Base-by-base conservation (phyloP, 768 basidiomycete species). In the Phaeotremella skinneri region DNA sequence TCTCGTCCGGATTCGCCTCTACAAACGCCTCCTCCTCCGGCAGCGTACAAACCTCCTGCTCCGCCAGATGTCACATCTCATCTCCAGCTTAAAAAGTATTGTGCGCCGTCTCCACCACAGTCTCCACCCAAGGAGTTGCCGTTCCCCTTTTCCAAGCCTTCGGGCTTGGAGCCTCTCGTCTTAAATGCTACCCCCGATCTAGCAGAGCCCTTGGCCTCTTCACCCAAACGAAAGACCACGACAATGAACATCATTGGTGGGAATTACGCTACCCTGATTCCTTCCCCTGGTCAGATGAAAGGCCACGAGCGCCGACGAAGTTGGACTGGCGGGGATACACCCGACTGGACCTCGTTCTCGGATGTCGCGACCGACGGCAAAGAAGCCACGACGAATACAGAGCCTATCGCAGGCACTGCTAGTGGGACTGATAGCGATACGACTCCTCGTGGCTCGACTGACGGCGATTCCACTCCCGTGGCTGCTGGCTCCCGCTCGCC, bases 61-160 rank as follows among this genome's bases (percentile, higher is more conserved):
- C 55, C 62, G 16, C 74, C 76, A 16, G 71, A 74, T 31, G 65
- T 70, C 7, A 67, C 72, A 43, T 64, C 68, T 16, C 70, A 74
- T 42, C 69, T 77, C 3, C 58, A 64, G n/a, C 63, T 77, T n/a
- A 51, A 54, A 37, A 66, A 66, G 47, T 75, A 75, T 54, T 77
- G 74, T 55, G 76, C 76, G 2, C 76, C 76, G 6, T 71, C 74
- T 2, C 70, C 76, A 16, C 76, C 72, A 7, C 54, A 61, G 26
- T 75, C 75, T 1, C 73, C 75, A 20, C 68, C 72, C 6, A 69
- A 64, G 52, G 62, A 57, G 49, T 3, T 39, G 20, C 4, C 16
- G 3, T 32, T 47, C 23, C 13, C 11, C 4, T 13, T 47, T 32
- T 45, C 55, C 6, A 17, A 13, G 30, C 5, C 9, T 23, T 14